Base-by-base conservation (phyloP, 345 rosid species). In the Aegle marmelos region DNA sequence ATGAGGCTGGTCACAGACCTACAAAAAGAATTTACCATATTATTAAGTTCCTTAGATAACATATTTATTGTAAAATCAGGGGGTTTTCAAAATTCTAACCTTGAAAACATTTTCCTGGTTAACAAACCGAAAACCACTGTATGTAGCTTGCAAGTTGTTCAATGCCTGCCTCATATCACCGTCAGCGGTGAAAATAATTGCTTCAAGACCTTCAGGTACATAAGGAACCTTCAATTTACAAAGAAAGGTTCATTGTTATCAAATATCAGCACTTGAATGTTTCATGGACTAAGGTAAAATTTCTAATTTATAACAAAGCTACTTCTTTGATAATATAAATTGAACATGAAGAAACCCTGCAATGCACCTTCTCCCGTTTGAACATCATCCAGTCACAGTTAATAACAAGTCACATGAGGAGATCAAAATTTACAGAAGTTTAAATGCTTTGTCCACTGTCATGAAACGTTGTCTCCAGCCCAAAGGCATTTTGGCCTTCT, bases 91-190 rank as follows among this genome's bases (percentile, higher is more conserved):
- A 76, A 77, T 72, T 39, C 9, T 62, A 67, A 96, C 99, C 98
- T 96, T 96, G 87, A 96, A 96, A 86, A 96, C 97, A 75, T 96
- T 96, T 85, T 92, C 98, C 82, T 89, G 95, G 86, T 91, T 96
- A 81, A 96, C 92, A 78, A 96, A 91, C 68, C 91, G 91, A 85
- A 96, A 96, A 63, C 99, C 98, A 73, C 98, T 96, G 76, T 78
- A 76, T 34, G 98, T 94, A 45, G 99, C 99, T 89, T 94, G 99
- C 89, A 94, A 83, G 85, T 96, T 96, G 77, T 96, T 96, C 84
- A 96, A 84, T 30, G 95, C 98, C 85, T 96, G 99, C 84, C 99
- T 91, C 99, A 96, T 96, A 82, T 96, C 99, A 76, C 99, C 99
- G 83, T 96, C 99, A 76, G 98, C 97, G 21, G 99, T 96, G 87